Evolutionary conservation across 1,284 basidiomycete genomes (phyloP), one percentile per base, ranked within the genome.

Genomic region (Boletus austroedulis): DNA sequence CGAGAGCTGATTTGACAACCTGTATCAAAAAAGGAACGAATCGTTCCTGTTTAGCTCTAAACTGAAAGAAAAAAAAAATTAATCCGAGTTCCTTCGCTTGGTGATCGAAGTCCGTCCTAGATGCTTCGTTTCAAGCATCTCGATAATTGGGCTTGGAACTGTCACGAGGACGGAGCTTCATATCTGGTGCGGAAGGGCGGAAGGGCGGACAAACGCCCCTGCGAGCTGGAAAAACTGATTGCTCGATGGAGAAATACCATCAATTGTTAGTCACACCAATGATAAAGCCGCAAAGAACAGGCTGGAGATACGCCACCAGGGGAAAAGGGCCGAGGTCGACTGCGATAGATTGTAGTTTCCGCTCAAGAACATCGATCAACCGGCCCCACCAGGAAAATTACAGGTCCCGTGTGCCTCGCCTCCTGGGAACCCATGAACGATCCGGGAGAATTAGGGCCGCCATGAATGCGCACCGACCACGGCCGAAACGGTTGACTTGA

Each of bases 401-500:
- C n/a, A 45, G 49, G 54, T 50, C 65, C 53, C 24, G 21, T 28
- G 50, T 44, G 38, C 32, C 49, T 40, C 41, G 26, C 45, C 31
- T 28, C 12, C 36, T 48, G 57, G 47, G 50, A 60, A 57, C 49
- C 53, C 52, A 49, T 55, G 40, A 59, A 57, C 31, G 41, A 50
- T 49, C 52, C 51, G 48, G 43, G 57, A 55, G 46, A 48, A 46
- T 47, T 50, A 55, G 56, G 47, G 55, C 55, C 15, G 50, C 52
- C 55, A 64, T 44, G 48, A 21, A 28, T 14, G 17, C 31, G 10
- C 34, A 50, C 64, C 57, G 62, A 58, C 32, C 50, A 38, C 21
- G 21, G 54, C 64, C 65, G 63, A 66, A 41, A 32, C 43, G 29
- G 43, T 14, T 24, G 15, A 17, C 21, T 55, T 66, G 58, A 63